These are phyloP conservation scores for Kokia cookei DNA, from an alignment of 441 rosid species.

Conservation along the genomic window DNA sequence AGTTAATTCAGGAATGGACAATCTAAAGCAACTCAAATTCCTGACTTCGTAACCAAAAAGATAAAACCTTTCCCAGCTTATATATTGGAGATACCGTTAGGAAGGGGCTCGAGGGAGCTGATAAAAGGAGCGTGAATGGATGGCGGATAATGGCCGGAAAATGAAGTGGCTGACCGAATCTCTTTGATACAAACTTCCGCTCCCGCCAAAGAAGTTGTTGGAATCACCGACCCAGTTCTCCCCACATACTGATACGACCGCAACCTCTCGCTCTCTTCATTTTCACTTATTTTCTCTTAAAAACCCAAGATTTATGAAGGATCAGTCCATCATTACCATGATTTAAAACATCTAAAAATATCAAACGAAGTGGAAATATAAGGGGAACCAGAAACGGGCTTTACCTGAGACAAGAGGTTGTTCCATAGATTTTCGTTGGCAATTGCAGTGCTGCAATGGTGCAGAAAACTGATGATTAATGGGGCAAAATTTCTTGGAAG, in stretches of 20 bases:
- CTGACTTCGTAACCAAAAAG: not conserved
- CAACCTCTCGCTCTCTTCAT: conserved; percentile 49
- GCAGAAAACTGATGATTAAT: not conserved
- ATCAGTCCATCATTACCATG: not conserved
- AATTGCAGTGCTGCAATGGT: not conserved
- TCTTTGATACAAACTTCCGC: conserved; percentile 80
- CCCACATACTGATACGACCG: conserved; percentile 72
- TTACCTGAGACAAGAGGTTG: conserved; percentile 78
- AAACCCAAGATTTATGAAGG: not conserved
- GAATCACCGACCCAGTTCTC: conserved; percentile 57
- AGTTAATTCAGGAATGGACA: not conserved
- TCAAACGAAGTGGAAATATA: not conserved
- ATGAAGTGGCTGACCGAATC: conserved; percentile 67
- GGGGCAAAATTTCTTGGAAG: conserved; percentile 35
- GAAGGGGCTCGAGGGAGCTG: conserved; percentile 60
- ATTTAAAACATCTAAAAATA: not conserved
- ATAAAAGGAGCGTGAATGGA: conserved; percentile 68
- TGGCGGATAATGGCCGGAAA: conserved; percentile 58
- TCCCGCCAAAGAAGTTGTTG: conserved; percentile 58
- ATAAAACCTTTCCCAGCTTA: not conserved
- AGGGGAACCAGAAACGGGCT: not conserved
- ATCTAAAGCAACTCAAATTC: not conserved
- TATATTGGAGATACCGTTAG: conserved; percentile 26
- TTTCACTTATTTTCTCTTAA: conserved; percentile 42
- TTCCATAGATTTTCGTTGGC: conserved; percentile 38